Conservation (phyloP, 208 protist species). For the Blastocrithidia nonstop region DNA sequence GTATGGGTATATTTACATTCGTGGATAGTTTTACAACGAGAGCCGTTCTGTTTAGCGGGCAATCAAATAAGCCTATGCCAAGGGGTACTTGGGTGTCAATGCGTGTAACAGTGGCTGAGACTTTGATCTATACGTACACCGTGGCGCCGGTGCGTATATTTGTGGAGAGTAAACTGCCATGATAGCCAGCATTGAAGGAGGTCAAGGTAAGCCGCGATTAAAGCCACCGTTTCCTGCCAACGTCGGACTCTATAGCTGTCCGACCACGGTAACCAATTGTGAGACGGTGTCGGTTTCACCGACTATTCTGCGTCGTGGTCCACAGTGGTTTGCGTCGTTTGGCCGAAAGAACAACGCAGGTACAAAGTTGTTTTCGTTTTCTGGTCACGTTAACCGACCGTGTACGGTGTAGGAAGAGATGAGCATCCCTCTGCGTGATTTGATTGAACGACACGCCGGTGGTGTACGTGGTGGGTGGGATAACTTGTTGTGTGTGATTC, state of each 20-base stretch:
- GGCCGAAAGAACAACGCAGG: slow-evolving; percentile 95
- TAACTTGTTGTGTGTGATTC: slow-evolving; percentile 95
- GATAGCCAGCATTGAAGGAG: slow-evolving; percentile 95
- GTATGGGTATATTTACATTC: slow-evolving; percentile 98
- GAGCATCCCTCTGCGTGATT: slow-evolving; percentile 94
- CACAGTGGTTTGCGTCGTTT: slow-evolving; percentile 93
- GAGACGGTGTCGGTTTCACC: slow-evolving; percentile 96
- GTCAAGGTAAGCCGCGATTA: slow-evolving; percentile 93
- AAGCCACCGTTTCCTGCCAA: slow-evolving; percentile 99
- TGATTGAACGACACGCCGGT: slow-evolving; percentile 95
- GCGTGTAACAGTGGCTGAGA: slow-evolving; percentile 94
- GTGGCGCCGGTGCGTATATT: slow-evolving; percentile 98
- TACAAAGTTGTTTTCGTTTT: slow-evolving; percentile 97
- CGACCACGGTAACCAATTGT: slow-evolving; percentile 98
- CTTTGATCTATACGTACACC: slow-evolving; percentile 97
- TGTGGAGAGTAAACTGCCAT: slow-evolving; percentile 98
- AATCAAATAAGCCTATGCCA: slow-evolving; percentile 91
- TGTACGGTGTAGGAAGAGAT: slow-evolving; percentile 98
- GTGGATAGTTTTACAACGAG: slow-evolving; percentile 98
- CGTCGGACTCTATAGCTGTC: slow-evolving; percentile 96
- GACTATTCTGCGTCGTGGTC: slow-evolving; percentile 88
- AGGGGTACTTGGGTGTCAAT: slow-evolving; percentile 95
- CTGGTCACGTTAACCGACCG: slow-evolving; percentile 97
- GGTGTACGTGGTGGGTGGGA: slow-evolving; percentile 97
- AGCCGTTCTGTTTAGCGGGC: slow-evolving; percentile 85